Conservation (phyloP, 352 stramenopile species). For the Phytophthora melonis region DNA sequence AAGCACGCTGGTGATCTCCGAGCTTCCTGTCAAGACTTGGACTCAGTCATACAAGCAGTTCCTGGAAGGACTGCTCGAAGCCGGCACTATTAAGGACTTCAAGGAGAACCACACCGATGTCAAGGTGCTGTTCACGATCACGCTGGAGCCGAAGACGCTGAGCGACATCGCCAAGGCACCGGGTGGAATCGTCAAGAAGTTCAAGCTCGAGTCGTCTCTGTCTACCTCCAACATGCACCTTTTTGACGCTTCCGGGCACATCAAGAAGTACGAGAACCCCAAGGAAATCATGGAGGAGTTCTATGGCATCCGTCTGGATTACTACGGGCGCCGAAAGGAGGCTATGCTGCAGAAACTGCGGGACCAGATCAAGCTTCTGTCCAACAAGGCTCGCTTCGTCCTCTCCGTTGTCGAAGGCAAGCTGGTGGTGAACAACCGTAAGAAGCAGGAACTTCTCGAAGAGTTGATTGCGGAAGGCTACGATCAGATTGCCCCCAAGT, state of each 20-base stretch:
- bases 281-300: slow-evolving; percentile 96
- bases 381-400: slow-evolving; percentile 97
- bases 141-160: slow-evolving; percentile 76
- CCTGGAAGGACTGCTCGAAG: slow-evolving; percentile 92
- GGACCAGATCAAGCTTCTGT: slow-evolving; percentile 91
- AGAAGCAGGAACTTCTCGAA: slow-evolving; percentile 93
- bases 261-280: slow-evolving; percentile 94
- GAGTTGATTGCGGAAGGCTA: slow-evolving; percentile 93
- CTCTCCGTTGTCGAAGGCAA: slow-evolving; percentile 92
- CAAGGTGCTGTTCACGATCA: slow-evolving; percentile 92
- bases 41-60: slow-evolving; percentile 97
- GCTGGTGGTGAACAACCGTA: slow-evolving; percentile 95
- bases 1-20: slow-evolving; percentile 94
- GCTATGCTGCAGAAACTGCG: slow-evolving; percentile 89
- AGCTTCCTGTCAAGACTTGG: slow-evolving; percentile 97
- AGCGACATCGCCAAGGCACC: slow-evolving; percentile 70
- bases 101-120: slow-evolving; percentile 95
- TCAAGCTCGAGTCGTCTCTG: slow-evolving; percentile 95
- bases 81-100: slow-evolving; percentile 91
- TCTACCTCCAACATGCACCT: slow-evolving; percentile 98
- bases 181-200: slow-evolving; percentile 93
- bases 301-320: slow-evolving; percentile 92
- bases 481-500: slow-evolving; percentile 67
- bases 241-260: slow-evolving; percentile 91
- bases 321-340: slow-evolving; percentile 95